A percentile compares a stretch with the other conserved stretches of the same genome.
phyloP scores from a whole-genome alignment of 1,284 basidiomycete species.

The Ustilago esculenta region DNA sequence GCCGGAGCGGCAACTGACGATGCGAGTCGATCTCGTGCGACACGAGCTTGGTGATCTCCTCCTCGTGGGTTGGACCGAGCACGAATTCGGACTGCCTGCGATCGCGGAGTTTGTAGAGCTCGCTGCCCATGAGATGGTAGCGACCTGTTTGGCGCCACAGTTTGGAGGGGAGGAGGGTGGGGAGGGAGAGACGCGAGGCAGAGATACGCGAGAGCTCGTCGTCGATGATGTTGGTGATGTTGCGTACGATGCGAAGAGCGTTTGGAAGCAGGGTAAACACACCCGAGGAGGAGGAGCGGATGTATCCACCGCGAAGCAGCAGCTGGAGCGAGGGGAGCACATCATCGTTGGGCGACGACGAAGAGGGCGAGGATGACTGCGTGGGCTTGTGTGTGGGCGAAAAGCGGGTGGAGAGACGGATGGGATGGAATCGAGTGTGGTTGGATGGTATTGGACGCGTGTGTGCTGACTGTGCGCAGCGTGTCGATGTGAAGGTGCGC shows the following conservation, averaged over 20 bases:
- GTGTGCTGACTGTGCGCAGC: background rate
- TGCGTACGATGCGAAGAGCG: conserved; percentile 62
- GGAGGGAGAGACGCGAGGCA: conserved; percentile 64
- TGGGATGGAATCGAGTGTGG: conserved; percentile 2
- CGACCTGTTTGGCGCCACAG: conserved; percentile 65
- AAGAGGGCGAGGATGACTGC: conserved; percentile 7
- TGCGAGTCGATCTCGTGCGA: conserved; percentile 56
- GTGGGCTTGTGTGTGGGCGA: conserved; percentile 32
- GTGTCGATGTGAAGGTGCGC: background rate
- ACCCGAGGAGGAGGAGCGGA: conserved; percentile 66
- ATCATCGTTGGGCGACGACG: conserved; percentile 15
- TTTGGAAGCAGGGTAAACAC: conserved; percentile 66
- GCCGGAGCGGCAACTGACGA: conserved; percentile 61
- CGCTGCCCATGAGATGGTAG: conserved; percentile 60
- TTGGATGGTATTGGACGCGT: background rate
- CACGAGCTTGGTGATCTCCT: conserved; percentile 67
- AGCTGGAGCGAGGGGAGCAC: conserved; percentile 40
- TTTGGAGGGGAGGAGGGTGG: conserved; percentile 60
- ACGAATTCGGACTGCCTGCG: conserved; percentile 61
- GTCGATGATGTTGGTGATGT: conserved; percentile 63
- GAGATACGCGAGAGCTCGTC: conserved; percentile 61
- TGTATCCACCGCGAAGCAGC: conserved; percentile 62
- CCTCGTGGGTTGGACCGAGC: conserved; percentile 68
- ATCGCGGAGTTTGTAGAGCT: conserved; percentile 66
- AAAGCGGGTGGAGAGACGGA: conserved; percentile 32